Evolutionary conservation across 2,329 filamentous ascomycete genomes (phyloP), one percentile per base, ranked within the genome.

Genomic region (Diplodia mutila): DNA sequence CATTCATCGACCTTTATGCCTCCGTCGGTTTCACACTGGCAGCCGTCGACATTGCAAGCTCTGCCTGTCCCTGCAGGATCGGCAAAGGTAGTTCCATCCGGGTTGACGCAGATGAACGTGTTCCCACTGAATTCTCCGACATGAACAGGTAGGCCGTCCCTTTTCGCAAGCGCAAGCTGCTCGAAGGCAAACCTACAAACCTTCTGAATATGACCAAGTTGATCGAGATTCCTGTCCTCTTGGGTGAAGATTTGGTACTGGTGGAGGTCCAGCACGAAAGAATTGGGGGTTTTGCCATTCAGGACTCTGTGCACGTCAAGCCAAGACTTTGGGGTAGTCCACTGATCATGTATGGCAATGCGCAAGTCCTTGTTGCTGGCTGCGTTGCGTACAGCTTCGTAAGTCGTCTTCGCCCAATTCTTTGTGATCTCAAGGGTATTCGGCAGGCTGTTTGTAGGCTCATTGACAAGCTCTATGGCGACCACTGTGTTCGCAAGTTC

Each of bases 251-350:
- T 79, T 71, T 83, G 81, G 70, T 82, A 83, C 61, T 82, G 78
- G 66, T 82, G 81, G 67, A 89, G 87, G 73, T 91, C 89, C 69
- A 91, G 77, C 51, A 86, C 84, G 53, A 90, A 84, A 52, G 85
- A 85, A 46, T 84, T 82, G 80, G 2, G 81, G 85, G 71, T 89
- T 80, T 76, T 86, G 87, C 8, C 82, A 84, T 75, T 74, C 39
- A 83, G 73, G 23, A 79, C 81, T 75, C 54, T 39, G 63, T 71
- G 70, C 48, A 76, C 68, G 11, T 71, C 68, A 34, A 69, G 51
- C 80, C 80, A 82, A 72, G 90, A 90, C 86, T 87, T 91, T 6
- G 80, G 81, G 51, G 78, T 82, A 0, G 86, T 83, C 2, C 80
- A 71, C 29, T 81, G 76, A 77, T 88, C 86, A 52, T 86, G 84